phyloP scores from a whole-genome alignment of 2,329 filamentous ascomycete genomes.

The Taxawa tesnikishii region DNA sequence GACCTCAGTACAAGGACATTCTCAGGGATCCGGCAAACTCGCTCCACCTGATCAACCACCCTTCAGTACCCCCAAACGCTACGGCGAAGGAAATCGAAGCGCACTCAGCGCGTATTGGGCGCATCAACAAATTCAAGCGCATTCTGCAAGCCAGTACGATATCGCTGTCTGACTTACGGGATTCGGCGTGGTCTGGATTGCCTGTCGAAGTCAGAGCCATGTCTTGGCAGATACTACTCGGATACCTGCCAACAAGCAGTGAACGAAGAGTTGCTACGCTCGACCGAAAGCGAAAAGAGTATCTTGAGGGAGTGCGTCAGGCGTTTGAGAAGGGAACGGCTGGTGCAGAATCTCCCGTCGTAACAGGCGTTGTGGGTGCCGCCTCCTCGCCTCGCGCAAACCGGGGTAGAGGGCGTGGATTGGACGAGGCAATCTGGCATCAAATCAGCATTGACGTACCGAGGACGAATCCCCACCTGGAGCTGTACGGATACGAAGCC shows the following conservation, averaged over 20 bases:
- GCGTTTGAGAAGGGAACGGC: constrained; percentile 46
- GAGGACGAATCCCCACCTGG: constrained; percentile 88
- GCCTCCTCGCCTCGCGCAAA: constrained; percentile 26
- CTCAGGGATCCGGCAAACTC: constrained; percentile 78
- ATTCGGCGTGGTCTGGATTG: constrained; percentile 85
- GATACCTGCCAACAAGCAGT: constrained; percentile 92
- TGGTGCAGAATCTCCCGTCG: constrained; percentile 20
- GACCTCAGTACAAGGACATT: constrained; percentile 97
- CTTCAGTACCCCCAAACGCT: constrained; percentile 59
- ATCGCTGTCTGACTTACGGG: constrained; percentile 67
- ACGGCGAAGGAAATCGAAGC: constrained; percentile 74
- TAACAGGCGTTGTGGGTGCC: constrained; percentile 44
- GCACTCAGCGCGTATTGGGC: constrained; percentile 73
- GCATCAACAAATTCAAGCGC: constrained; percentile 98
- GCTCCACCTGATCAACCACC: constrained; percentile 84
- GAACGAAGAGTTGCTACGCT: constrained; percentile 81
- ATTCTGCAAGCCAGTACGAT: constrained; percentile 89
- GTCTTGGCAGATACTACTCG: constrained; percentile 95
- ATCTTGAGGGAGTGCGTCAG: constrained; percentile 75
- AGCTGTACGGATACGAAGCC: constrained; percentile 89
- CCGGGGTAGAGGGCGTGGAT: constrained; percentile 56
- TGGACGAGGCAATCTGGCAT: constrained; percentile 98
- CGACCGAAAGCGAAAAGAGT: constrained; percentile 91
- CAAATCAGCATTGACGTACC: constrained; percentile 98
- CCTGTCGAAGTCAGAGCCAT: constrained; percentile 93